Evolutionary conservation across 2,329 filamentous ascomycete species (phyloP).

Genomic region (Byssothecium circinans): DNA sequence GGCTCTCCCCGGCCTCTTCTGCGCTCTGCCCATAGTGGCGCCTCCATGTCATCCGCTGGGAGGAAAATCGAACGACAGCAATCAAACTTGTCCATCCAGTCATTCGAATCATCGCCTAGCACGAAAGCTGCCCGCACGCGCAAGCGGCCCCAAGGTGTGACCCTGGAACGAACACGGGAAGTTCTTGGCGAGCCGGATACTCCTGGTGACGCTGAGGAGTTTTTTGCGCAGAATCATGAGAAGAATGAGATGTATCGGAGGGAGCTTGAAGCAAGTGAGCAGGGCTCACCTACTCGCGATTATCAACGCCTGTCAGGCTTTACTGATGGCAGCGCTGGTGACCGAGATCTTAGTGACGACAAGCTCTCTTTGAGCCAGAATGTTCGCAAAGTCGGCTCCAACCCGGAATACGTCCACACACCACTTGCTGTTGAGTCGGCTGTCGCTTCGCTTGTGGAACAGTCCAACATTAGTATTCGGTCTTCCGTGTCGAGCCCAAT

Average conservation of each 20-base stretch:
- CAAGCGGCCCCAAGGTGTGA: constrained; percentile 57
- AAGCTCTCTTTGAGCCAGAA: constrained; percentile 65
- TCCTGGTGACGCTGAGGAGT: constrained; percentile 50
- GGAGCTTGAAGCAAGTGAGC: constrained; percentile 46
- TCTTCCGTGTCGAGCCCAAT: constrained; percentile 36
- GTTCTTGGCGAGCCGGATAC: constrained; percentile 45
- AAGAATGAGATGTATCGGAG: constrained; percentile 61
- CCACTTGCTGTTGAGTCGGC: constrained; percentile 79
- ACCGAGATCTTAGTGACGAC: constrained; percentile 52
- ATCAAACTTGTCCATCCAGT: constrained; percentile 62
- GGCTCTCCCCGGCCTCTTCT: constrained; percentile 47
- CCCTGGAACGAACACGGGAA: constrained; percentile 54
- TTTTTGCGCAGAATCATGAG: constrained; percentile 58
- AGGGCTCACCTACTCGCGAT: constrained; percentile 58
- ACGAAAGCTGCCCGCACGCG: constrained; percentile 58
- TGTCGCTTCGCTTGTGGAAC: constrained; percentile 86
- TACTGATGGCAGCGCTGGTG: constrained; percentile 59
- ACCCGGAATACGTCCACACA: constrained; percentile 74
- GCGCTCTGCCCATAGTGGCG: constrained; percentile 49
- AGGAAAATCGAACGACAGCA: constrained; percentile 56
- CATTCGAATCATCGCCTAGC: constrained; percentile 60
- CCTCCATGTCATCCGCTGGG: constrained; percentile 63
- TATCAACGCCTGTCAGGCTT: constrained; percentile 53
- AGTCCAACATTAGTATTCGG: constrained; percentile 67
- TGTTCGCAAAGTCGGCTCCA: constrained; percentile 70